phyloP scores from a whole-genome alignment of 768 basidiomycete species.

The Lenzites betulinus region DNA sequence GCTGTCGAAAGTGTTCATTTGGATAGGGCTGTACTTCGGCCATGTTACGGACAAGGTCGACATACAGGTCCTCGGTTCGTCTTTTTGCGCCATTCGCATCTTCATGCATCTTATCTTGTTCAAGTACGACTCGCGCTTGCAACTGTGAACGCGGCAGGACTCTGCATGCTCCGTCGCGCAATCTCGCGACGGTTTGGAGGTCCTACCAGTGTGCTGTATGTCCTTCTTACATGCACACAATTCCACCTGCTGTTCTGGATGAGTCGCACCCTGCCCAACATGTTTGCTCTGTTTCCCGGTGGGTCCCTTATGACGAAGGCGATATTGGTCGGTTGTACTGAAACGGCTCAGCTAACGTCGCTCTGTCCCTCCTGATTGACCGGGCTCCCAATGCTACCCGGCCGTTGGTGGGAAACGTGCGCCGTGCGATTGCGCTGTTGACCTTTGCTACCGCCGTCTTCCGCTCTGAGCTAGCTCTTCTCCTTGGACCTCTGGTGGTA shows the following conservation, averaged over 20 bases:
- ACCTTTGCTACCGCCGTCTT: slow-evolving; percentile 70
- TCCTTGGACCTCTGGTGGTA: slow-evolving; percentile 63
- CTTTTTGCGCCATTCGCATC: too few relatives aligned
- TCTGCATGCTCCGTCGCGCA: slow-evolving; percentile 65
- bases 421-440: slow-evolving; percentile 57
- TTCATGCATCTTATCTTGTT: not conserved
- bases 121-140: slow-evolving; percentile 78
- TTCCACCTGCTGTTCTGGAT: slow-evolving; percentile 96
- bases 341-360: slow-evolving; percentile 54
- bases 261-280: slow-evolving; percentile 92
- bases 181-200: slow-evolving; percentile 66
- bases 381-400: slow-evolving; percentile 42
- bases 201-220: slow-evolving; percentile 56
- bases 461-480: slow-evolving; percentile 74
- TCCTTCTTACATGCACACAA: slow-evolving; percentile 73
- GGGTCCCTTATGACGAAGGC: slow-evolving; percentile 7
- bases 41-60: slow-evolving; percentile 58
- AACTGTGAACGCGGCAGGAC: slow-evolving; percentile 57
- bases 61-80: slow-evolving; percentile 70
- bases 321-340: not conserved
- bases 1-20: slow-evolving; percentile 51
- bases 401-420: slow-evolving; percentile 38
- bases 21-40: slow-evolving; percentile 43
- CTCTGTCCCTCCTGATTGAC: slow-evolving; percentile 51
- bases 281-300: slow-evolving; percentile 87